Evolutionary conservation across 331 rosid genomes (phyloP).

Genomic region (Telfairia occidentalis): DNA sequence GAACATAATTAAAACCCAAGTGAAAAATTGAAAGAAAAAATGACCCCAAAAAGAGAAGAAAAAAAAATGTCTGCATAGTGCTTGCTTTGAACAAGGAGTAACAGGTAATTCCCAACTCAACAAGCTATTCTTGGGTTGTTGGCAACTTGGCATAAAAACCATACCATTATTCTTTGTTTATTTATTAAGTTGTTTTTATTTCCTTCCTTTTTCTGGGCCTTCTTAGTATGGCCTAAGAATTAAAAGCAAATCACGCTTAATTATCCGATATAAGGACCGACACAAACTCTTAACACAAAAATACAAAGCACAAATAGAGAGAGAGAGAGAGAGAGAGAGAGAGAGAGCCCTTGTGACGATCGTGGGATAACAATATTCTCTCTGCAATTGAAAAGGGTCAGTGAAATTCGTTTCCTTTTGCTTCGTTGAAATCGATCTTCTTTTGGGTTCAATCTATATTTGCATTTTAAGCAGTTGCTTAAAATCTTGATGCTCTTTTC

Average conservation of each 20-base stretch:
- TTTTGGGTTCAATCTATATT: slow-evolving; percentile 12
- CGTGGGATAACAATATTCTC: slow-evolving; percentile 34
- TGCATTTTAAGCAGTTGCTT: slow-evolving; percentile 18
- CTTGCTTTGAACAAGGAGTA: slow-evolving; percentile 22
- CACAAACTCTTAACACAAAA: slow-evolving; percentile 34
- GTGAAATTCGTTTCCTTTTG: slow-evolving; percentile 31
- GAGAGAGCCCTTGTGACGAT: not conserved
- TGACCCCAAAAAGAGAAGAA: not conserved
- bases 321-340: not conserved
- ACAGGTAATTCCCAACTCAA: slow-evolving; percentile 56
- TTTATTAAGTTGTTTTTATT: slow-evolving; percentile 27
- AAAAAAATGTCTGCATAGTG: not conserved
- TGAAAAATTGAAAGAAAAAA: not conserved
- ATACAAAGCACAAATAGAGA: slow-evolving; percentile 1
- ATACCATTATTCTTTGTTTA: slow-evolving; percentile 39
- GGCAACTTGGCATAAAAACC: slow-evolving; percentile 53
- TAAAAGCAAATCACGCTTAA: not conserved
- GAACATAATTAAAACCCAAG: not conserved
- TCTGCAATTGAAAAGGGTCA: slow-evolving; percentile 60
- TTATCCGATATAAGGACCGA: slow-evolving; percentile 17
- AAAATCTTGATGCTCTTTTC: not conserved
- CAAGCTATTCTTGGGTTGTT: slow-evolving; percentile 76
- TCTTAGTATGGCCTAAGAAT: slow-evolving; percentile 13
- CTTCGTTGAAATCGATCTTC: slow-evolving; percentile 7
- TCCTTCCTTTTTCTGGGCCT: not conserved